Base-by-base conservation (phyloP, 148 eudicot genomes). In the Chenopodium quinoa region DNA sequence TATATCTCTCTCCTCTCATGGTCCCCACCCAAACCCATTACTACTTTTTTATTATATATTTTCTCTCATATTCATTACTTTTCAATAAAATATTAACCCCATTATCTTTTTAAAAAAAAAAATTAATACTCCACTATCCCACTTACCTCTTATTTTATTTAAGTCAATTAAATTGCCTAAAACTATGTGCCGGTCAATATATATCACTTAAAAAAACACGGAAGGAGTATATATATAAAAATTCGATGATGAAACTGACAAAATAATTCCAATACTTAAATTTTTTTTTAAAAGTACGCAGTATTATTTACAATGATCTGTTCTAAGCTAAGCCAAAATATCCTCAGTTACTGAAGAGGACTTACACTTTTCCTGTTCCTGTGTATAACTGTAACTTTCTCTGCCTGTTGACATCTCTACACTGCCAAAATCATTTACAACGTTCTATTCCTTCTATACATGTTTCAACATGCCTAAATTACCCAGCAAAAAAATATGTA, bases 381-480 rank as follows among this genome's bases (percentile, higher is more conserved):
- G 79, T 62, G 79, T 46, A 77, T 16, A 27, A 13, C 56, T 66
- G 32, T 47, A 23, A 12, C 58, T 27, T 17, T 73, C 19, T 40
- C 70, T 71, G 75, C 76, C 27, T 19, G 58, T 64, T 56, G 16
- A 73, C 47, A 63, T 64, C 82, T 73, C 82, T 73, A 80, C 71
- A 60, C 47, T 31, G 63, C 72, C 82, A 80, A 80, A 62, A 71
- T 80, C 78, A 73, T 80, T 50, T 80, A 64, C 82, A 80, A 44
- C 71, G 47, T 73, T 47, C 62, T 64, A 65, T 65, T 31, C 70
- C 71, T 58, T 80, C 70, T 80, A 80, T 80, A 80, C 78, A 63
- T 9, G 58, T 62, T 27, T 73, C 72, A 60, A 40, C 78, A 68
- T 62, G 20, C 69, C 77, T 62, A 79, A 52, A 32, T 20, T 54